Evolutionary conservation across 371 early-diverging fungal species (phyloP), one percentile per base, ranked within the genome.

Genomic region (Circinella minor): DNA sequence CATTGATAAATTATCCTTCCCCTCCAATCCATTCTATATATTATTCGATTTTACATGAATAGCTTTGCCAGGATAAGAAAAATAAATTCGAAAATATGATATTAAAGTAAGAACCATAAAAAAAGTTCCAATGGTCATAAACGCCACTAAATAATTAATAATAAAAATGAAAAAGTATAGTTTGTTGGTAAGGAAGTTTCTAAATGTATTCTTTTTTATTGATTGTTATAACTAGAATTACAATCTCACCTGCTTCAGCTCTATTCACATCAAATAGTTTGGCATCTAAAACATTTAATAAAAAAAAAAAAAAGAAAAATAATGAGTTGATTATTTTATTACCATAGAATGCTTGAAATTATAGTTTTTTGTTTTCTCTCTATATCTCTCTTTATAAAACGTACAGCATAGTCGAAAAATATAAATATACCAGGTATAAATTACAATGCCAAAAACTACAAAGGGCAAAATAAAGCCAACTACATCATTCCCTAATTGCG

Each of bases 341-440:
- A 7, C 5, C 27, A 68, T 63, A 17, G 27, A 54, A 11, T 34
- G 11, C 1, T 27, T 27, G 27, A 27, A 27, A 27, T 27, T 27
- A 27, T 27, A 2, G 27, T 27, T 27, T 27, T 27, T 27, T 2
- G 27, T 2, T 27, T 27, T 27, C 27, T 27, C 27, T 27, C 27
- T 27, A 0, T 27, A 0, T 27, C 27, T 27, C 27, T 27, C 27
- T 27, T 2, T 27, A 43, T 43, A 43, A 18, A 17, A 71, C 75
- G 62, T 82, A 88, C 89, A 78, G 68, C 87, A 86, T n/a, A 85
- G 70, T 17, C 85, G 80, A 65, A 85, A 80, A 8, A 83, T 81
- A 59, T 83, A 86, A 61, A 79, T 77, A 63, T 86, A 88, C 80
- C 86, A 88, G 8, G 81, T 75, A 70, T 84, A 84, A 1, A 75